Percentiles rank a stretch among this genome's conserved stretches.
Conservation (phyloP, 106 monocot genomes). For the Apostasia ramifera region DNA sequence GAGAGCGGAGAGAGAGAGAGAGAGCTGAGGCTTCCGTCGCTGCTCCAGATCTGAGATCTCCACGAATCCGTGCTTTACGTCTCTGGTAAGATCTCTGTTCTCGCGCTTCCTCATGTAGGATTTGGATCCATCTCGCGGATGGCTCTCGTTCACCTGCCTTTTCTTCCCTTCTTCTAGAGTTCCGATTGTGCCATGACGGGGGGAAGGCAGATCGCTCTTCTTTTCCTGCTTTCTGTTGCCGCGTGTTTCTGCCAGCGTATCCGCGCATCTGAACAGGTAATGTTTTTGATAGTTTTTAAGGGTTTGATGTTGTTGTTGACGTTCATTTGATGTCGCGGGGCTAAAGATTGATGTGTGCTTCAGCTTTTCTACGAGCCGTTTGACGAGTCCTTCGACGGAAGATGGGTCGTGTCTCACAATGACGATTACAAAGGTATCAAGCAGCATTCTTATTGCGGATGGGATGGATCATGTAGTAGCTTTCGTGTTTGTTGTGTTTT, state of each 20-base stretch:
- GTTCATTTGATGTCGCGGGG: too few relatives aligned
- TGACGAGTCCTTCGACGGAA: conserved; percentile 68
- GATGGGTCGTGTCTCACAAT: conserved; percentile 76
- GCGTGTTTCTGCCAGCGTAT: background rate
- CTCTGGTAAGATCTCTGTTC: background rate
- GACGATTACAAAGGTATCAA: conserved; percentile 67
- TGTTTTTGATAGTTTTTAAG: background rate
- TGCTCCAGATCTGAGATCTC: background rate
- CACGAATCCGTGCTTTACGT: background rate
- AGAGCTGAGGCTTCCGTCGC: too few relatives aligned
- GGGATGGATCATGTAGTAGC: too few relatives aligned
- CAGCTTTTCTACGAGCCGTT: conserved; percentile 87
- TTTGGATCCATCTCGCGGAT: background rate
- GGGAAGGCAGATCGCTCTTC: background rate
- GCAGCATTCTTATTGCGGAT: too few relatives aligned
- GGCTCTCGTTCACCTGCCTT: background rate
- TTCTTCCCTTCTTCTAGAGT: background rate
- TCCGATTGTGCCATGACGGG: background rate
- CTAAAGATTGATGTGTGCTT: background rate
- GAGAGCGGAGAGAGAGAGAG: too few relatives aligned
- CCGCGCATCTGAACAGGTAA: conserved; percentile 7
- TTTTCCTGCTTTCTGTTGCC: background rate
- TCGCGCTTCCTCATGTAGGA: background rate
- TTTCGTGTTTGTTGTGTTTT: too few relatives aligned
- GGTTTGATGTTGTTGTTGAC: background rate